Base-by-base conservation (phyloP, 2,329 filamentous ascomycete species). In the Paradendryphiella salina region DNA sequence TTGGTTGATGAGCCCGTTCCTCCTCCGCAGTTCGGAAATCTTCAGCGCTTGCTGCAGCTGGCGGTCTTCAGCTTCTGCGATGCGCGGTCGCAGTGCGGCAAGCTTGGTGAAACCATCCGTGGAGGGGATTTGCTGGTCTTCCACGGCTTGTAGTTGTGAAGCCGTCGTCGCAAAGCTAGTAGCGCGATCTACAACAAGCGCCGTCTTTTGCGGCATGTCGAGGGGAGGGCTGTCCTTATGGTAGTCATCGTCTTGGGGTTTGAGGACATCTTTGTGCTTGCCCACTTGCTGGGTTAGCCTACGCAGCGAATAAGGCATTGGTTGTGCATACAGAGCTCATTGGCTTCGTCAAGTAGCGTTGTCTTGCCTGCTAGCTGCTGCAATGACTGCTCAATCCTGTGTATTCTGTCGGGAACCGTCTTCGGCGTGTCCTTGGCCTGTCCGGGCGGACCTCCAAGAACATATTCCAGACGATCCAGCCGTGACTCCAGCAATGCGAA, bases 11-110 rank as follows among this genome's bases (percentile, higher is more conserved):
- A 72, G 60, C 71, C 85, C 88, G 74, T 82, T 92, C 58, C 80
- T 80, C 55, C 75, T 80, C 68, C 84, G 80, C 67, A 88, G 79
- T 69, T 82, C 82, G 17, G 81, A 82, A 55, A 89, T 82, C 70
- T 87, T 83, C 39, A 79, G 77, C 32, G 74, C 73, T 56, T 90
- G 86, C 13, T 82, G 79, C 15, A 80, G 69, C 64, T 90, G 87
- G 3, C 80, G 80, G 0, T 80, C 78, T 56, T 84, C 81, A 14
- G 84, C 73, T 15, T 79, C 81, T 58, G 80, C 81, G 75, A 90
- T 86, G 37, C 85, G 79, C 7, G 85, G 84, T 31, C 79, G 71
- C 38, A 88, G 74, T 1, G 79, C 75, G 2, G 85, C 80, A 5
- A 90, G 75, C 29, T 76, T 75, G 3, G 83, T 79, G 61, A 77